A percentile compares a stretch with the other conserved stretches of the same genome.
Evolutionary conservation across 805 yeast species (phyloP).

Genomic region (Sugiyamaella marilandica): DNA sequence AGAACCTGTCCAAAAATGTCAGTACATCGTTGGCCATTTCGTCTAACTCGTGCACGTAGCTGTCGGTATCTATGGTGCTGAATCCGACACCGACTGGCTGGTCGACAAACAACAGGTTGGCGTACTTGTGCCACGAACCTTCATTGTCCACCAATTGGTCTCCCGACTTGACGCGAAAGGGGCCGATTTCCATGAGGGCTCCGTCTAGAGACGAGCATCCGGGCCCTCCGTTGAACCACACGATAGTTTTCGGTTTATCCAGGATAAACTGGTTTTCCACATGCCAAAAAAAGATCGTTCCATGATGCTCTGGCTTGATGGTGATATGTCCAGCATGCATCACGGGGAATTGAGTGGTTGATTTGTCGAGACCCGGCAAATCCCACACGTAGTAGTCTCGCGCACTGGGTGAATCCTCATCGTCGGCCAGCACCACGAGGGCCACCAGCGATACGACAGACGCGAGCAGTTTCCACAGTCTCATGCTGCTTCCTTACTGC

Average conservation of each 20-base stretch:
- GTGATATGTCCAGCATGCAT: conserved; percentile 57
- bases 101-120: conserved; percentile 80
- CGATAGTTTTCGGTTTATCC: conserved; percentile 37
- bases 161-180: conserved; percentile 56
- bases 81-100: conserved; percentile 96
- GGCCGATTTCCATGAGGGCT: conserved; percentile 88
- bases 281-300: conserved; percentile 75
- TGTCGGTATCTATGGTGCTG: conserved; percentile 49
- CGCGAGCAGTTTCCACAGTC: neutral
- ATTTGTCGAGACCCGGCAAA: conserved; percentile 32
- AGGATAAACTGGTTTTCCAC: conserved; percentile 37
- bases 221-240: conserved; percentile 98
- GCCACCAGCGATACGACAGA: neutral
- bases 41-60: conserved; percentile 35
- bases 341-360: conserved; percentile 30
- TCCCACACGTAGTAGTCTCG: conserved; percentile 29
- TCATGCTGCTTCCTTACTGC: neutral
- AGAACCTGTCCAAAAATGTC: conserved; percentile 61
- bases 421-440: neutral
- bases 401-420: conserved; percentile 13
- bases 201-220: conserved; percentile 99
- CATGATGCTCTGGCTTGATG: conserved; percentile 47
- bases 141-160: conserved; percentile 47
- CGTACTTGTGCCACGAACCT: conserved; percentile 81
- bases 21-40: conserved; percentile 60